Evolutionary conservation across 768 basidiomycete species (phyloP).

Genomic region (Psilocybe subaeruginosa): DNA sequence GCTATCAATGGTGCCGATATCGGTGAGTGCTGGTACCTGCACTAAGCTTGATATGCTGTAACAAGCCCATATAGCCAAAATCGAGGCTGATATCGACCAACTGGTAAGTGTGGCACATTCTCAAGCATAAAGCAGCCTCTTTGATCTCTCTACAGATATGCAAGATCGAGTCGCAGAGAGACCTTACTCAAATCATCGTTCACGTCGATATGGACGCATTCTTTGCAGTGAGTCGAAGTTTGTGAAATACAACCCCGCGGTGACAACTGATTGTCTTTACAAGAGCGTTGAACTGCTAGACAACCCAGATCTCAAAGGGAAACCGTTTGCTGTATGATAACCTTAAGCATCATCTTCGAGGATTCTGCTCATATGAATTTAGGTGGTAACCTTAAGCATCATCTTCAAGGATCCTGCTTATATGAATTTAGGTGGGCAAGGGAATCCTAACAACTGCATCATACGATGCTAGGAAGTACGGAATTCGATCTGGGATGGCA

Average conservation of each 20-base stretch:
- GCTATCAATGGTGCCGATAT: constrained; percentile 58
- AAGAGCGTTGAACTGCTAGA: constrained; percentile 74
- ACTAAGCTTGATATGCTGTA: constrained; percentile 8
- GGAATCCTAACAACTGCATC: constrained; percentile 90
- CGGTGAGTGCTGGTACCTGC: constrained; percentile 37
- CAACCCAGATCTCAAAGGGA: constrained; percentile 64
- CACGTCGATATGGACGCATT: constrained; percentile 98
- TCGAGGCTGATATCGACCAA: constrained; percentile 71
- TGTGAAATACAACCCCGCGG: not conserved
- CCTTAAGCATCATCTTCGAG: constrained; percentile 16
- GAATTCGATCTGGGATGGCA: constrained; percentile 96
- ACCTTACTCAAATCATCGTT: constrained; percentile 83
- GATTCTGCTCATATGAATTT: not conserved
- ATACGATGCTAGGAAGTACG: constrained; percentile 89
- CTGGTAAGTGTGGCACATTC: constrained; percentile 44
- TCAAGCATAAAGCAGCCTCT: not conserved
- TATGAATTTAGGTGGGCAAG: constrained; percentile 61
- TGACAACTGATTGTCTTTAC: not conserved
- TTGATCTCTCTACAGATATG: constrained; percentile 45
- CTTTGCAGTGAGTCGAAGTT: constrained; percentile 52
- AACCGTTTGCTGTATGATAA: constrained; percentile 67
- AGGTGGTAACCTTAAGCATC: constrained; percentile 17
- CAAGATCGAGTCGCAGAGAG: constrained; percentile 74
- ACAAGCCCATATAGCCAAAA: constrained; percentile 40
- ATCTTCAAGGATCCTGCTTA: constrained; percentile 8